These are phyloP conservation scores for Aspergillus campestris DNA, from an alignment of 495 filamentous ascomycete species.

Conservation along the genomic window DNA sequence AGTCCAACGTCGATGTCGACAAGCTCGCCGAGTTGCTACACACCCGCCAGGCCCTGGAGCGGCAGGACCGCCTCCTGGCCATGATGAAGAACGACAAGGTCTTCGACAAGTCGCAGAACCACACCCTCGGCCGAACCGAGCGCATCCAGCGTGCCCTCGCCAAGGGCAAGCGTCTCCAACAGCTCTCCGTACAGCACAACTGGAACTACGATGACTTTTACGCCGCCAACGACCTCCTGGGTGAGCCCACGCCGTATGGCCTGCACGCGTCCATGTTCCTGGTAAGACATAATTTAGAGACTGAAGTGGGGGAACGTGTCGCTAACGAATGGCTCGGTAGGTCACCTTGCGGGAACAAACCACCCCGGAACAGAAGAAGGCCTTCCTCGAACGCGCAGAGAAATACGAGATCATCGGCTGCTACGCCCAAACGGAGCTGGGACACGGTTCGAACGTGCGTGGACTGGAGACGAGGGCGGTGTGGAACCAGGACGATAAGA, in stretches of 20 bases:
- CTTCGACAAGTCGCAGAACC: conserved; percentile 64
- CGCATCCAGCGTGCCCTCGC: conserved; percentile 54
- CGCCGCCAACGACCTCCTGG: conserved; percentile 51
- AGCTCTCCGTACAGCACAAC: conserved; percentile 50
- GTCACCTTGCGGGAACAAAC: conserved; percentile 63
- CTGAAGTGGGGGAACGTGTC: too few relatives aligned
- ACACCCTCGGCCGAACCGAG: conserved; percentile 55
- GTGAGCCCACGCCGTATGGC: conserved; percentile 59
- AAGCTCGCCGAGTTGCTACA: conserved; percentile 54
- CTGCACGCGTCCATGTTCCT: conserved; percentile 62
- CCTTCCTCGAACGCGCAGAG: conserved; percentile 55
- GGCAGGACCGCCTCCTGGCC: conserved; percentile 44
- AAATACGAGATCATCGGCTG: conserved; percentile 64
- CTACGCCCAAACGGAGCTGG: conserved; percentile 70
- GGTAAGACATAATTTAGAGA: conserved; percentile 20
- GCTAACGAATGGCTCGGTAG: conserved; percentile 18
- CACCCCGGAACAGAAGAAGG: conserved; percentile 58
- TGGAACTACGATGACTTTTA: conserved; percentile 57
- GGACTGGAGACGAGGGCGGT: conserved; percentile 67
- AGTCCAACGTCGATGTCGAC: conserved; percentile 50
- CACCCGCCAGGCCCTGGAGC: conserved; percentile 46
- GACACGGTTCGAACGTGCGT: conserved; percentile 67
- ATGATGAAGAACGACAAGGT: conserved; percentile 51
- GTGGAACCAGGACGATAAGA: conserved; percentile 58
- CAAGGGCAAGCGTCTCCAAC: conserved; percentile 55